A percentile compares a stretch with the other conserved stretches of the same genome.
phyloP scores from a whole-genome alignment of 371 early-diverging fungal genomes.

The Syncephalastrum sp. region DNA sequence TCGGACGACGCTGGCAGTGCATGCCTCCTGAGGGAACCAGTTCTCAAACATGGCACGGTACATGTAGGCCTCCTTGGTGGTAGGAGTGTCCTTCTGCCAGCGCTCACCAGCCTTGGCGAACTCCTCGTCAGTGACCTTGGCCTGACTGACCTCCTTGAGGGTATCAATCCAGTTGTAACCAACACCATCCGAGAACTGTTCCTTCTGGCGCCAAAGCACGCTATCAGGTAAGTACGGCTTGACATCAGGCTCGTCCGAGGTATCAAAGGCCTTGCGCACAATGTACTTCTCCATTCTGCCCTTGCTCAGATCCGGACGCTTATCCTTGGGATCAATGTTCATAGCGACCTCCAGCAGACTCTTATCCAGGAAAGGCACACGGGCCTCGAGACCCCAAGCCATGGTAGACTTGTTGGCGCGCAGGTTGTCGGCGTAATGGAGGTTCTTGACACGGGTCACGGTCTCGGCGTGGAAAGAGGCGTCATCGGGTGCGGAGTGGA shows the following conservation, averaged over 20 bases:
- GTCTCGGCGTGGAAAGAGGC: slow-evolving; percentile 85
- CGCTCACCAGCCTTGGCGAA: slow-evolving; percentile 68
- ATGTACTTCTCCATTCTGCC: slow-evolving; percentile 86
- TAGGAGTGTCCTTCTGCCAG: slow-evolving; percentile 88
- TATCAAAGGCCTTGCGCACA: slow-evolving; percentile 84
- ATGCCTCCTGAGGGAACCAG: slow-evolving; percentile 89
- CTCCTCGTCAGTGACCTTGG: slow-evolving; percentile 73
- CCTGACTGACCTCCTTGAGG: slow-evolving; percentile 72
- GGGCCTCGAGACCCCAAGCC: slow-evolving; percentile 98
- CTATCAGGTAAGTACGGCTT: slow-evolving; percentile 86
- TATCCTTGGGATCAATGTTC: slow-evolving; percentile 78
- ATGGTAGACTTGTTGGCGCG: slow-evolving; percentile 98
- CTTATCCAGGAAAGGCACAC: slow-evolving; percentile 95
- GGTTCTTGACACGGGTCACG: slow-evolving; percentile 87
- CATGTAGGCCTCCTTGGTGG: slow-evolving; percentile 95
- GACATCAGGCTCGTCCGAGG: slow-evolving; percentile 62
- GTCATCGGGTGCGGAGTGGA: slow-evolving; percentile 89
- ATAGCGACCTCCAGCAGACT: slow-evolving; percentile 87
- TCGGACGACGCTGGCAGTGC: slow-evolving; percentile 84
- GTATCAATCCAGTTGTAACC: slow-evolving; percentile 97
- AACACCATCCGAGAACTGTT: slow-evolving; percentile 97
- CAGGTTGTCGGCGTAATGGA: slow-evolving; percentile 93
- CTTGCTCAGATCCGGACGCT: slow-evolving; percentile 64
- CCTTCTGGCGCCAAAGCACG: slow-evolving; percentile 97
- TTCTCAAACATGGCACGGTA: slow-evolving; percentile 91